These are phyloP conservation scores for Lolium perenne DNA, from an alignment of 176 grass and related monocot species.

Conservation along the genomic window DNA sequence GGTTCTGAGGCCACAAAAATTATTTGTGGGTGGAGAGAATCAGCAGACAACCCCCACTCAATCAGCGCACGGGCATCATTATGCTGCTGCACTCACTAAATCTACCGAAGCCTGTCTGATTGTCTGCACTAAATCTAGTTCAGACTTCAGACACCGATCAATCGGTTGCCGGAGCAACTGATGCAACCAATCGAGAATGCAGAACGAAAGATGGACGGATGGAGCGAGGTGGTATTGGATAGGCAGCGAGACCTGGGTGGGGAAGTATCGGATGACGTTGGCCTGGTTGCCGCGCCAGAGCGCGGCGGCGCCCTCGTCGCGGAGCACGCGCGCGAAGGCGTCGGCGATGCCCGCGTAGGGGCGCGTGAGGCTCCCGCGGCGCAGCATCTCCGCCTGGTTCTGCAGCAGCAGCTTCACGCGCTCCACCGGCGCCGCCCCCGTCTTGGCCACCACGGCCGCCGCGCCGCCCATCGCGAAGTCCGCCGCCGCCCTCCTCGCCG, in stretches of 20 bases:
- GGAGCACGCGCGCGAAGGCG: constrained; percentile 72
- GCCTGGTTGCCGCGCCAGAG: constrained; percentile 94
- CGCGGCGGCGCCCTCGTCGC: constrained; percentile 72
- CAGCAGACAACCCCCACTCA: not conserved
- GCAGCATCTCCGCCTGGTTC: constrained; percentile 90
- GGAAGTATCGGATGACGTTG: constrained; percentile 96
- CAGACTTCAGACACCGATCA: not conserved
- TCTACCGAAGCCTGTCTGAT: not conserved
- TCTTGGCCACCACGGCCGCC: constrained; percentile 82
- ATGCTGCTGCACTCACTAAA: not conserved
- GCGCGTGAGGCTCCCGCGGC: constrained; percentile 62
- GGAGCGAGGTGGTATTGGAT: not conserved
- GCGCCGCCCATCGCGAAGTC: constrained; percentile 89
- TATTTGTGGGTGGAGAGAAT: not conserved
- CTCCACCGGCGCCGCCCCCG: constrained; percentile 78
- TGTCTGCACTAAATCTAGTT: not conserved
- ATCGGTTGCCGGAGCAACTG: not conserved
- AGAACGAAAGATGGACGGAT: not conserved
- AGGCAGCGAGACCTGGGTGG: constrained; percentile 61
- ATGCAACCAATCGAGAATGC: not conserved
- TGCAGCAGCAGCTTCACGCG: constrained; percentile 94
- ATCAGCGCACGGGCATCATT: not conserved
- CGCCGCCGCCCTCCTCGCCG: constrained; percentile 48
- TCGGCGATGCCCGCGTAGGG: constrained; percentile 75
- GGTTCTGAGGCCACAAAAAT: not conserved